Evolutionary conservation across 371 early-diverging fungal species (phyloP), one percentile per base, ranked within the genome.

Genomic region (Mucor piriformis): DNA sequence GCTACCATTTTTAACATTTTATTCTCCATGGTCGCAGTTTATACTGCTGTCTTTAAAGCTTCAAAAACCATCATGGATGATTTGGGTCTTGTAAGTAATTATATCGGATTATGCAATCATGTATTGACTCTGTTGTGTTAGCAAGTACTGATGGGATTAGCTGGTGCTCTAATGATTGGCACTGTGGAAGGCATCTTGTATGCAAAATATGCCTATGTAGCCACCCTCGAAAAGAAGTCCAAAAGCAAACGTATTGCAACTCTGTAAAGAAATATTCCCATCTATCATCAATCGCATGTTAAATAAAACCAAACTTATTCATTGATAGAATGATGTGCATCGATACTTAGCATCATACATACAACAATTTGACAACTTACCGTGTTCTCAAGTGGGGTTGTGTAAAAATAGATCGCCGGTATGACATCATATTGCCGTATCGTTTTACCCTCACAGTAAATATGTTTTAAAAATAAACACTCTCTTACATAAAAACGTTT

Each of bases 11-110:
- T 83, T 21, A 90, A 90, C 54, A 85, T 88, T 33, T 46, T 79
- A 0, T 77, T 90, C 44, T 84, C 86, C 13, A 81, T 85, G 72
- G 79, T 66, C 1, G 87, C 88, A 3, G 86, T 86, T 12, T 86
- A 83, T 70, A 76, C 73, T 2, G 86, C 88, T 6, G 77, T 83
- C 6, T 85, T 80, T 57, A 81, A 79, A 54, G 76, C 83, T 32
- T 70, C 83, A 0, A 57, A 76, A 24, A 70, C 83, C 0, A 74
- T 90, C 25, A 66, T 82, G 0, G 20, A 60, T 18, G 90, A 90
- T 63, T 52, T 75, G 57, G 86, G 86, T 6, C 49, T 81, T 72
- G 90, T 89, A 74, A 72, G 21, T 10, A n/a, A 24, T n/a, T n/a
- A n/a, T n/a, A n/a, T n/a, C n/a, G n/a, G n/a, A n/a, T n/a, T n/a